Base-by-base conservation (phyloP, 2,329 filamentous ascomycete species). In the Phialophora macrospora region DNA sequence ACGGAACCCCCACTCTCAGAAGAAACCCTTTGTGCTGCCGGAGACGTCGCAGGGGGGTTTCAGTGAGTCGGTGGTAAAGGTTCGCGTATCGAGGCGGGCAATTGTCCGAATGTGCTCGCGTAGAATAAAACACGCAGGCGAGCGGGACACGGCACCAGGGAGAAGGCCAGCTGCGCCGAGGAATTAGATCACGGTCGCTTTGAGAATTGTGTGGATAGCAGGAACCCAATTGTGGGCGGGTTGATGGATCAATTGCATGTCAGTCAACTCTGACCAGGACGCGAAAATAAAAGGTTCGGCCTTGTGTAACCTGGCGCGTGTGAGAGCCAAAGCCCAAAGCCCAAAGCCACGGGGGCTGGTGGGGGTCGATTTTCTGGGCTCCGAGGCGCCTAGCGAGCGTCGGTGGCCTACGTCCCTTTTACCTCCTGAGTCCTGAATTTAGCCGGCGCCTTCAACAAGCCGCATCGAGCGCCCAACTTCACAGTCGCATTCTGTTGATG, bases 1-100 rank as follows among this genome's bases (percentile, higher is more conserved):
- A 28, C 5, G 14, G 48, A 24, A 24, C 24, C 48, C 38, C 38
- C 38, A 44, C 38, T n/a, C 38, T 17, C 38, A 11, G 17, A 8
- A 44, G 38, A n/a, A n/a, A 44, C 38, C 17, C 38, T 2, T n/a
- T 44, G 38, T 44, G 38, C 38, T 7, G 14, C 6, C 38, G 30
- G 30, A 32, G 9, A 11, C 38, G 1, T 44, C n/a, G 38, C 38
- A n/a, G 38, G 38, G n/a, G 38, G 38, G 14, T n/a, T 44, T 44
- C 14, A n/a, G 6, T n/a, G 8, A n/a, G 48, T 22, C 2, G 20
- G 48, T 14, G 48, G 48, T n/a, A 48, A 51, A 17, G 48, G 20
- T 51, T 51, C 48, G 48, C 48, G 22, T 51, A 51, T 24, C 48
- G 12, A 11, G 48, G 9, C 48, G 20, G 48, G 22, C 46, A 49